Evolutionary conservation across 164 flowering plant species (phyloP), one percentile per base, ranked within the genome.

Genomic region (Houttuynia cordata): DNA sequence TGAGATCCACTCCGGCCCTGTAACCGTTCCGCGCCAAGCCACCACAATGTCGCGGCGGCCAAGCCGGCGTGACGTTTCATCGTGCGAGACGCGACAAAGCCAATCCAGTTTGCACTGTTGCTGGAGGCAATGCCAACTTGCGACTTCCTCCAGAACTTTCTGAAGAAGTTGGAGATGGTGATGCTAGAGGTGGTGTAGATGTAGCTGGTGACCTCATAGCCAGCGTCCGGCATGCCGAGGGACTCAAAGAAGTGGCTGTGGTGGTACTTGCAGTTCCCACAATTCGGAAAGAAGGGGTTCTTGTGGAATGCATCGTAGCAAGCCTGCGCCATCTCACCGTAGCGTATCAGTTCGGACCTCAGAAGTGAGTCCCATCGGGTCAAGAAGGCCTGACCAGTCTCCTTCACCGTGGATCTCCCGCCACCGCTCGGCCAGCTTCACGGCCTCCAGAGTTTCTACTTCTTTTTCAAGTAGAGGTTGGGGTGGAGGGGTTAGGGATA

Each of bases 1-100:
- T 0, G 75, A 78, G 4, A 86, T 65, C 96, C 96, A 88, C 62
- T 88, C 92, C 0, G 83, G 80, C 0, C 67, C 62, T 0, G 94
- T 88, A 51, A 85, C 90, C 1, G 97, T 91, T 10, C 97, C 97
- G 21, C 97, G 55, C 96, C 96, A 88, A 0, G 90, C 84, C 8
- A 88, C 69, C 39, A 75, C 58, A 25, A 91, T 82, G 73, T 88
- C 95, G 0, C 98, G 81, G 8, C 98, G 88, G 2, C 98, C 98
- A 10, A 91, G 49, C 0, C 65, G 69, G 20, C 21, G 57, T 0
- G 86, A 45, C 0, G 73, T 77, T 4, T 81, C 91, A 37, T 91
- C 95, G 67, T 79, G 70, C 1, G 95, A 79, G 8, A 88, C 92
- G 0, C 83, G 10, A 91, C 80, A 68, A 82, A 91, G 1, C 98